Evolutionary conservation across 306 rosid species (phyloP).

Genomic region (Chamaecrista fasciculata): DNA sequence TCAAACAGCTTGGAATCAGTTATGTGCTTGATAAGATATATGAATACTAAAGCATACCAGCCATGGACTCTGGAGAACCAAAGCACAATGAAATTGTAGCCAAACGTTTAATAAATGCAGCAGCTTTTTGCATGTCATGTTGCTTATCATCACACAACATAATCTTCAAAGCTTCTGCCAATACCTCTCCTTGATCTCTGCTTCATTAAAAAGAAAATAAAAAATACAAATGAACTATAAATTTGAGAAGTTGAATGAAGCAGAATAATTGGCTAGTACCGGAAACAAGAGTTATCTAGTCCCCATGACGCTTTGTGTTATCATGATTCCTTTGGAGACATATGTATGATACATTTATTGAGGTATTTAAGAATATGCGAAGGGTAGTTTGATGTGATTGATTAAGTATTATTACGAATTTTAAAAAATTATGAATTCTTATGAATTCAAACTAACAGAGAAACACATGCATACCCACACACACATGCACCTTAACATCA

Average conservation of each 20-base stretch:
- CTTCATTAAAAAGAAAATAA: constrained; percentile 23
- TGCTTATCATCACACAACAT: constrained; percentile 97
- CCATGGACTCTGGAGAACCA: constrained; percentile 88
- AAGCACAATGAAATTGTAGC: constrained; percentile 67
- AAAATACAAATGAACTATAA: constrained; percentile 3
- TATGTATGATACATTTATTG: neutral
- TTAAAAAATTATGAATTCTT: constrained; percentile 3
- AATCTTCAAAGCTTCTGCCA: constrained; percentile 90
- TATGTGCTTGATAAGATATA: neutral
- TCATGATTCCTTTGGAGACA: neutral
- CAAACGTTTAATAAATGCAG: constrained; percentile 90
- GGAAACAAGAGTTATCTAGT: neutral
- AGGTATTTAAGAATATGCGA: neutral
- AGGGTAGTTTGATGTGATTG: neutral
- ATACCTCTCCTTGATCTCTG: constrained; percentile 87
- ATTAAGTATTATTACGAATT: neutral
- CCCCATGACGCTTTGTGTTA: neutral
- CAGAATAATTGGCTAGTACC: neutral
- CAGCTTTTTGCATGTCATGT: constrained; percentile 98
- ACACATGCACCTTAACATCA: constrained; percentile 9
- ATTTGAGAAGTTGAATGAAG: neutral
- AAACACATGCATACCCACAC: constrained; percentile 2
- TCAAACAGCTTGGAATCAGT: neutral
- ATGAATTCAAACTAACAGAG: neutral
- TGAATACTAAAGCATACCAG: constrained; percentile 55